phyloP scores from a whole-genome alignment of 495 filamentous ascomycete genomes.

The Aspergillus sclerotioniger region DNA sequence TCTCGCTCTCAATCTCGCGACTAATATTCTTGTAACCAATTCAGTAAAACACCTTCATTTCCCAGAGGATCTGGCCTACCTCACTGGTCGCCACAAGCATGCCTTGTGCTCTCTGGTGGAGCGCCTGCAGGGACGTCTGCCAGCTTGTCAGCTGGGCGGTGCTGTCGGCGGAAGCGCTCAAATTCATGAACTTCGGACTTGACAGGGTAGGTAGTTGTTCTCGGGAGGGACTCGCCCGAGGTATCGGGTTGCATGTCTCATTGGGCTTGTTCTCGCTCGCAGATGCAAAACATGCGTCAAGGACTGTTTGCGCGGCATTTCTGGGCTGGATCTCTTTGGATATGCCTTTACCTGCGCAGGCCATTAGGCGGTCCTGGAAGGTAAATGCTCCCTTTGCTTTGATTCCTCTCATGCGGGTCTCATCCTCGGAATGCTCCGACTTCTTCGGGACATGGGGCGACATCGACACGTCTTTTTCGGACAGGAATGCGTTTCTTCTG shows the following conservation, averaged over 20 bases:
- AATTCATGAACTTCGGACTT: background rate
- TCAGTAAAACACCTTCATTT: background rate
- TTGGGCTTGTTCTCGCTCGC: background rate
- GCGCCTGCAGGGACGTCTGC: conserved; percentile 25
- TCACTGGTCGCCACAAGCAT: conserved; percentile 25
- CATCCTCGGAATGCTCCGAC: background rate
- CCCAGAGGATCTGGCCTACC: conserved; percentile 18
- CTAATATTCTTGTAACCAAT: conserved; percentile 24
- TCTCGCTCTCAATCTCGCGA: conserved; percentile 33
- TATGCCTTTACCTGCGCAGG: background rate
- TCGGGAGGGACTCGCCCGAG: background rate
- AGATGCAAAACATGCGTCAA: background rate
- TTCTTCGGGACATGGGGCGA: background rate
- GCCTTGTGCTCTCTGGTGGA: conserved; percentile 23
- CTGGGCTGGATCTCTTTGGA: background rate
- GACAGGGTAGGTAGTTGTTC: background rate
- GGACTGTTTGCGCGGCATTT: background rate
- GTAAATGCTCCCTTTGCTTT: background rate
- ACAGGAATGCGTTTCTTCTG: background rate
- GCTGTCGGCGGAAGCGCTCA: background rate
- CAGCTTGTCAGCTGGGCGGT: conserved; percentile 17
- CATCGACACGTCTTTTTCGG: background rate
- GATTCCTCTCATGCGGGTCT: background rate
- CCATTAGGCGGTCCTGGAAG: background rate
- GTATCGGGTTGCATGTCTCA: background rate